Conservation (phyloP, 1,284 basidiomycete species). For the Moniliophthora roreri region DNA sequence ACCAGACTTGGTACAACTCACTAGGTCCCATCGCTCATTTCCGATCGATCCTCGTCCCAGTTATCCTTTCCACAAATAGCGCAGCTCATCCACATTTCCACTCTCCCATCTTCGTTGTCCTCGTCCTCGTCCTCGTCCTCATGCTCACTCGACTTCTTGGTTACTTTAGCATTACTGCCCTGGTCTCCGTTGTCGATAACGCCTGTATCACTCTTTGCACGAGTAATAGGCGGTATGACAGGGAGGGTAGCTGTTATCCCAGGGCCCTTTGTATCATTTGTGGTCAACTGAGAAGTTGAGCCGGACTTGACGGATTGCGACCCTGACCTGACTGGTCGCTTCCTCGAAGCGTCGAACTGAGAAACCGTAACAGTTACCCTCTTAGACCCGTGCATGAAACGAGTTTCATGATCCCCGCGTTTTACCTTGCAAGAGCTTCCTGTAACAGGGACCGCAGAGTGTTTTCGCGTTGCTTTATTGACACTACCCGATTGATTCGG, state of each 20-base stretch:
- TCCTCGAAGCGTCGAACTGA: background rate
- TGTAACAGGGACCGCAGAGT: background rate
- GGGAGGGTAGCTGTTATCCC: constrained; percentile 25
- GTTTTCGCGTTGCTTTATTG: too few species aligned
- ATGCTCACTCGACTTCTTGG: background rate
- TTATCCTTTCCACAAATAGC: constrained; percentile 38
- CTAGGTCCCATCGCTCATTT: constrained; percentile 59
- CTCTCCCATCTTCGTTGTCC: constrained; percentile 14
- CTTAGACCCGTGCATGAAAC: constrained; percentile 4
- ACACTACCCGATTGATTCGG: too few species aligned
- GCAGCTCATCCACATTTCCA: constrained; percentile 60
- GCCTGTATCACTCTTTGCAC: background rate
- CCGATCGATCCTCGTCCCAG: constrained; percentile 34
- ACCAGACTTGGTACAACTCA: constrained; percentile 30
- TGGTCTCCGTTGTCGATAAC: background rate
- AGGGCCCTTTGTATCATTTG: constrained; percentile 23
- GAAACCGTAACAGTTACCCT: constrained; percentile 3
- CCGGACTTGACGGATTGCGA: background rate
- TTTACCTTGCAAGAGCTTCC: background rate
- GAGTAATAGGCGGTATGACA: constrained; percentile 18
- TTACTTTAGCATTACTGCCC: background rate
- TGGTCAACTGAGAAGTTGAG: background rate
- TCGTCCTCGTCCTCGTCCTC: background rate
- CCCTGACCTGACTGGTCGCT: background rate
- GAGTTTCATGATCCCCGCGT: constrained; percentile 5